phyloP scores from a whole-genome alignment of 805 yeast species.

The Blastobotrys attinorum region DNA sequence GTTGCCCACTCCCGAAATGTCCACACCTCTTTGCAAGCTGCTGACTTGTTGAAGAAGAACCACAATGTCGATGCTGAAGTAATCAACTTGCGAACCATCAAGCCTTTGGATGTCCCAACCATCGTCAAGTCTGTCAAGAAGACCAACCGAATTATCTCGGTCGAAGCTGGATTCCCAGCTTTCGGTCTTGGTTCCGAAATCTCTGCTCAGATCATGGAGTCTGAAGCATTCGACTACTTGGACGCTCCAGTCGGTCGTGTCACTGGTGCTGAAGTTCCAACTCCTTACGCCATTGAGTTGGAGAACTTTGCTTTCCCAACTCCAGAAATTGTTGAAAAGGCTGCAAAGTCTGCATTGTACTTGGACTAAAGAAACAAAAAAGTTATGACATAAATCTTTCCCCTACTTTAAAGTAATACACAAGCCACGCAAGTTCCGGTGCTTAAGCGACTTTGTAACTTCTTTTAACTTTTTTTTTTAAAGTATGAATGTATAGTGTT shows the following conservation, averaged over 20 bases:
- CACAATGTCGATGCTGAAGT: constrained; percentile 89
- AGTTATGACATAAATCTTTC: no score
- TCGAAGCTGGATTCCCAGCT: constrained; percentile 96
- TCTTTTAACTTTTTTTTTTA: no score
- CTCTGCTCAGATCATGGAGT: constrained; percentile 95
- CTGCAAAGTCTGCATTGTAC: constrained; percentile 35
- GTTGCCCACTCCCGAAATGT: constrained; percentile 92
- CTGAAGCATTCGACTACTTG: constrained; percentile 95
- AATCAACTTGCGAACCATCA: constrained; percentile 89
- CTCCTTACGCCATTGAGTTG: constrained; percentile 93
- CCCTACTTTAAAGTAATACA: no score
- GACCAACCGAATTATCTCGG: constrained; percentile 93
- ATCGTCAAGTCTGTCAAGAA: constrained; percentile 85
- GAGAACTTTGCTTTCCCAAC: constrained; percentile 99
- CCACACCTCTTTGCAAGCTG: constrained; percentile 79
- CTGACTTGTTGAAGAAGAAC: constrained; percentile 74
- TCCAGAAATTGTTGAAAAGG: constrained; percentile 80
- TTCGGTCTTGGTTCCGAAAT: constrained; percentile 99
- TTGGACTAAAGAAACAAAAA: no score
- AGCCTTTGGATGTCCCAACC: constrained; percentile 88
- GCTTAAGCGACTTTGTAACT: no score
- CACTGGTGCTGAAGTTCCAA: constrained; percentile 99
- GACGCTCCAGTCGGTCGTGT: constrained; percentile 98
- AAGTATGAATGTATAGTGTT: no score
- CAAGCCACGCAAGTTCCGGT: no score